phyloP scores from a whole-genome alignment of 2,329 filamentous ascomycete species.

The Aquanectria penicillioides region DNA sequence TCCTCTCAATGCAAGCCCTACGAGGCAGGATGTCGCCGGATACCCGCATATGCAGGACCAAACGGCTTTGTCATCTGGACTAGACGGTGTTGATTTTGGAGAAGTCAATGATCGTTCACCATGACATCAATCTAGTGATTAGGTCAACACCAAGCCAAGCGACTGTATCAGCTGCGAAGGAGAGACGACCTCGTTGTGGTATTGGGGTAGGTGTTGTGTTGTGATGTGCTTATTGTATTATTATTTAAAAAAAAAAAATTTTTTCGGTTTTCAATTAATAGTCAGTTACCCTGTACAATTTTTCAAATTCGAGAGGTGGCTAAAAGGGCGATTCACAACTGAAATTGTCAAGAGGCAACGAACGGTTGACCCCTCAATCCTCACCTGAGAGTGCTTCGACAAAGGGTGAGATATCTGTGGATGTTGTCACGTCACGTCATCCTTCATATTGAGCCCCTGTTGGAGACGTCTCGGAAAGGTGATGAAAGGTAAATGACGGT shows the following conservation, averaged over 20 bases:
- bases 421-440: constrained; percentile 34
- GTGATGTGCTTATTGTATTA: no score
- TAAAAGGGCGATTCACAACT: constrained; percentile 4
- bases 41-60: constrained; percentile 35
- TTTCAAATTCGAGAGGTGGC: no score
- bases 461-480: constrained; percentile 17
- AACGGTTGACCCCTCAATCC: constrained; percentile 19
- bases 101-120: no score
- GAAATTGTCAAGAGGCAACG: constrained; percentile 13
- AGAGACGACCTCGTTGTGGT: background rate
- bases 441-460: constrained; percentile 25
- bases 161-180: background rate
- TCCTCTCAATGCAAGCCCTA: constrained; percentile 27
- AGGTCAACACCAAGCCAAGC: background rate
- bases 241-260: no score
- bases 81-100: no score
- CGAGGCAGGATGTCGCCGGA: constrained; percentile 19
- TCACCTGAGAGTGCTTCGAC: constrained; percentile 30
- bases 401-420: constrained; percentile 22
- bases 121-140: no score
- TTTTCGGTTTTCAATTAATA: no score
- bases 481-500: constrained; percentile 8
- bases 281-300: no score
- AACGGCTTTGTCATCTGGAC: constrained; percentile 11
- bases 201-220: no score